These are phyloP conservation scores for Skeletonema potamos DNA, from an alignment of 108 stramenopile genomes.

Conservation along the genomic window DNA sequence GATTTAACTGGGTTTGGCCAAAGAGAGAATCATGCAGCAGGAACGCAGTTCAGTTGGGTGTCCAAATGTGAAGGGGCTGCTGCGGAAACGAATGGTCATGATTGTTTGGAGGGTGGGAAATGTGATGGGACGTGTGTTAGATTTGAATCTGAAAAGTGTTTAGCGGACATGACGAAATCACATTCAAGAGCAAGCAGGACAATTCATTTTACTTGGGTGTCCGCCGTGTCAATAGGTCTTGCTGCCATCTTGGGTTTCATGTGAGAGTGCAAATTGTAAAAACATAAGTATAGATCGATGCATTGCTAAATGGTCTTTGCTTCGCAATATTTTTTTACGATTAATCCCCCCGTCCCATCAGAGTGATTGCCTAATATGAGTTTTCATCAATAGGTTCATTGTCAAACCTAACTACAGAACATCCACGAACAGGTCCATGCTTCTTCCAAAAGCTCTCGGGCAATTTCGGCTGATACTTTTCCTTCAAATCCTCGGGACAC, in stretches of 20 bases:
- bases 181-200: not conserved
- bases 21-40: conserved; percentile 31
- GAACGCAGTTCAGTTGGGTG: conserved; percentile 31
- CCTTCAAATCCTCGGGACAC: conserved; percentile 58
- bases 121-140: conserved; percentile 37
- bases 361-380: conserved; percentile 11
- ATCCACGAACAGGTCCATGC: conserved; percentile 68
- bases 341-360: not conserved
- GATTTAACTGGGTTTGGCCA: conserved; percentile 23
- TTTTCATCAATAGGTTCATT: conserved; percentile 67
- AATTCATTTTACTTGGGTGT: not conserved
- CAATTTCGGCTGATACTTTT: conserved; percentile 69
- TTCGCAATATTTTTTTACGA: not conserved
- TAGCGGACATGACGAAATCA: conserved; percentile 12
- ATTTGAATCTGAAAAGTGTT: conserved; percentile 17
- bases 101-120: conserved; percentile 20
- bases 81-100: conserved; percentile 30
- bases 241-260: not conserved
- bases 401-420: conserved; percentile 67
- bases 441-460: conserved; percentile 74
- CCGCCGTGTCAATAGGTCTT: not conserved
- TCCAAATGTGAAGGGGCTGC: conserved; percentile 36
- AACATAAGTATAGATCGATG: not conserved
- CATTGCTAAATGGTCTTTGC: too few relatives aligned
- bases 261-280: not conserved